Conservation (phyloP, 768 basidiomycete species). For the Serpula lacrymans region DNA sequence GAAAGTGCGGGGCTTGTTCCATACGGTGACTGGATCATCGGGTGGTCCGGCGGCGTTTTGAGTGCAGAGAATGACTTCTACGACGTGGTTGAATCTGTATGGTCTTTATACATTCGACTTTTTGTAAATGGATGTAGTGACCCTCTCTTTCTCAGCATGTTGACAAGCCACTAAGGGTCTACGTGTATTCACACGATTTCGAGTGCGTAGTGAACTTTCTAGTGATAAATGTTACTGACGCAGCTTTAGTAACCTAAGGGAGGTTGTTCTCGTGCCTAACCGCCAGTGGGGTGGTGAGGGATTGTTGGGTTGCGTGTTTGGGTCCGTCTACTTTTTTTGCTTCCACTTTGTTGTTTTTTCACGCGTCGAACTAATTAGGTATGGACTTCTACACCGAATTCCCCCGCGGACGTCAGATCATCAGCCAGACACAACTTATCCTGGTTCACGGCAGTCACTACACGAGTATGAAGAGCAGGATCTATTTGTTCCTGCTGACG, state of each 20-base stretch:
- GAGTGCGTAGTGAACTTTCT: slow-evolving; percentile 56
- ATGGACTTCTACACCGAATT: slow-evolving; percentile 90
- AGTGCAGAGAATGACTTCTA: slow-evolving; percentile 95
- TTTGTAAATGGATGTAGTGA: slow-evolving; percentile 5
- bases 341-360: slow-evolving; percentile 1
- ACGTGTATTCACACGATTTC: slow-evolving; percentile 96
- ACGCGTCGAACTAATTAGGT: slow-evolving; percentile 42
- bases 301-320: slow-evolving; percentile 91
- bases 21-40: slow-evolving; percentile 74
- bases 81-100: slow-evolving; percentile 86
- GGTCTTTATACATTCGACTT: slow-evolving; percentile 22
- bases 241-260: slow-evolving; percentile 75
- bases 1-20: slow-evolving; percentile 96
- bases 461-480: slow-evolving; percentile 60
- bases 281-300: slow-evolving; percentile 98
- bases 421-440: slow-evolving; percentile 52
- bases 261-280: slow-evolving; percentile 94
- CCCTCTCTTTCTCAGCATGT: slow-evolving; percentile 59
- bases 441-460: slow-evolving; percentile 46
- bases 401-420: slow-evolving; percentile 69
- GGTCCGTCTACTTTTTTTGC: slow-evolving; percentile 46
- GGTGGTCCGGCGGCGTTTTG: slow-evolving; percentile 93
- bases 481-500: slow-evolving; percentile 73
- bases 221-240: neutral
- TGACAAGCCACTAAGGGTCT: slow-evolving; percentile 90